phyloP scores from a whole-genome alignment of 176 grass and related monocot genomes.

The Cenchrus purpureus region DNA sequence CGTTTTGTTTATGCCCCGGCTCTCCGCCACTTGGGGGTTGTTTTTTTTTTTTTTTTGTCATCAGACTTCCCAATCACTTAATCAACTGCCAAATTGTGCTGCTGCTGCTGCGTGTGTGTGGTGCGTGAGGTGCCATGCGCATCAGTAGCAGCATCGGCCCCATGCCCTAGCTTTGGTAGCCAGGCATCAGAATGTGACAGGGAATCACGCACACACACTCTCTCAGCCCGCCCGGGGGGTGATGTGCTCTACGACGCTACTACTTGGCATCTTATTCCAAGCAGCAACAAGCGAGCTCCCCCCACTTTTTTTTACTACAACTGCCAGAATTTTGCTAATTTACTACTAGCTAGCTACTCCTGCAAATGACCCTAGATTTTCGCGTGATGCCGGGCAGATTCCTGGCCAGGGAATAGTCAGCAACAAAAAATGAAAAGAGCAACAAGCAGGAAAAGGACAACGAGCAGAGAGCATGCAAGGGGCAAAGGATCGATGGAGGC shows the following conservation, averaged over 20 bases:
- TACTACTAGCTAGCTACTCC: background rate
- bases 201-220: slow-evolving; percentile 48
- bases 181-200: slow-evolving; percentile 48
- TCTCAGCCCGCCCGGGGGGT: background rate
- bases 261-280: slow-evolving; percentile 45
- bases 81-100: background rate
- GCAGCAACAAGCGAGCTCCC: background rate
- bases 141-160: background rate
- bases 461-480: no score
- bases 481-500: background rate
- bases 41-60: no score
- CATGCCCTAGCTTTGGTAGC: background rate
- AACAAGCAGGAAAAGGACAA: background rate
- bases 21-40: background rate
- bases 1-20: slow-evolving; percentile 36
- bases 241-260: background rate
- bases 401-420: background rate
- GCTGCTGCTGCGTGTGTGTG: slow-evolving; percentile 1
- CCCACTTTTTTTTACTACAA: background rate
- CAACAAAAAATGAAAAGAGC: background rate
- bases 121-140: slow-evolving; percentile 40
- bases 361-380: background rate
- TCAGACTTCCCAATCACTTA: background rate
- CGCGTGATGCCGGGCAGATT: background rate
- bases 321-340: background rate